Evolutionary conservation across 345 rosid genomes (phyloP).

Genomic region (Dovyalis caffra): DNA sequence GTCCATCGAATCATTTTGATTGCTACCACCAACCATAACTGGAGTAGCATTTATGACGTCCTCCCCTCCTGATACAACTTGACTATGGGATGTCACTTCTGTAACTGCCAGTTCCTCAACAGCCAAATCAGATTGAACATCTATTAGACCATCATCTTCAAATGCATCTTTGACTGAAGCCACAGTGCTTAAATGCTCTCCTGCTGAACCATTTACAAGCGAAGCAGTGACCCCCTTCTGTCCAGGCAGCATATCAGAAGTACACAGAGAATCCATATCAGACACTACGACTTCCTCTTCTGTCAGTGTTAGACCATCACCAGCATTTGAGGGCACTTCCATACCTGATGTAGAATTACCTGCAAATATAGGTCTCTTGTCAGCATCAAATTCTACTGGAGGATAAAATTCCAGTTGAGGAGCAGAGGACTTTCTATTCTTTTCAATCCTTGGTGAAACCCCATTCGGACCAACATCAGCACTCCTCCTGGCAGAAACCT

Average conservation of each 20-base stretch:
- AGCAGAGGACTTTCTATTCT: slow-evolving; percentile 33
- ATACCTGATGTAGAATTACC: slow-evolving; percentile 23
- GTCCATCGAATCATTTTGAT: slow-evolving; percentile 27
- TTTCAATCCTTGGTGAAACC: slow-evolving; percentile 29
- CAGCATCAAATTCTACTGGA: slow-evolving; percentile 21
- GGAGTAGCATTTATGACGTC: slow-evolving; percentile 28
- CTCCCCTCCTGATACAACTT: slow-evolving; percentile 21
- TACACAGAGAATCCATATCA: slow-evolving; percentile 15
- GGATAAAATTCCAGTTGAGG: slow-evolving; percentile 31
- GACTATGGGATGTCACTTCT: slow-evolving; percentile 20
- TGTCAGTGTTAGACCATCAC: slow-evolving; percentile 20
- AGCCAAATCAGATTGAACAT: slow-evolving; percentile 25
- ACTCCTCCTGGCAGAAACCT: slow-evolving; percentile 26
- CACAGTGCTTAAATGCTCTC: slow-evolving; percentile 29
- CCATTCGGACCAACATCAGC: slow-evolving; percentile 21
- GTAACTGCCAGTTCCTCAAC: slow-evolving; percentile 29
- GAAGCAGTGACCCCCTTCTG: slow-evolving; percentile 23
- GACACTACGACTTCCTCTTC: slow-evolving; percentile 25
- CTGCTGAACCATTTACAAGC: slow-evolving; percentile 23
- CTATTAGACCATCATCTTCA: slow-evolving; percentile 24
- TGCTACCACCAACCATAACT: slow-evolving; percentile 20
- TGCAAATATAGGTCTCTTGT: slow-evolving; percentile 27
- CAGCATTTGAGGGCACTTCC: slow-evolving; percentile 24
- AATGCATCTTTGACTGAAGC: slow-evolving; percentile 32
- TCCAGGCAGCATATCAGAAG: slow-evolving; percentile 28